Conservation (phyloP, 208 protist genomes). For the Vickermania spadyakhi region DNA sequence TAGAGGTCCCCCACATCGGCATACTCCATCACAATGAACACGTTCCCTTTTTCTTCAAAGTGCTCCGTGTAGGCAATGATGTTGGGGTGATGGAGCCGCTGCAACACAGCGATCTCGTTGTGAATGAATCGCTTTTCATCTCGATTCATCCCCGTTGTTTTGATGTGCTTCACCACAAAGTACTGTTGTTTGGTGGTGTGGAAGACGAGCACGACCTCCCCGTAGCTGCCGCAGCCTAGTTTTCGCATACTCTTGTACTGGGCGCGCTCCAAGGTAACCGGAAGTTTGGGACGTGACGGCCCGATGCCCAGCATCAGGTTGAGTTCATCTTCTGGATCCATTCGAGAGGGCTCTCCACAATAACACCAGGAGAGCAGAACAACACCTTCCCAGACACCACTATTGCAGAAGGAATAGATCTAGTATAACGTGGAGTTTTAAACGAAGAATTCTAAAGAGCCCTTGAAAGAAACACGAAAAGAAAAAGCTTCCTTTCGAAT, state of each 20-base stretch:
- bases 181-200: slow-evolving; percentile 35
- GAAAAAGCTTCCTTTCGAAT: no score
- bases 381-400: no score
- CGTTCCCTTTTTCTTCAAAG: slow-evolving; percentile 63
- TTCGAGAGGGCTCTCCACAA: no score
- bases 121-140: slow-evolving; percentile 66
- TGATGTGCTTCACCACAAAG: slow-evolving; percentile 83
- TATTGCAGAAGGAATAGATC: no score
- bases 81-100: slow-evolving; percentile 81
- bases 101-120: slow-evolving; percentile 77
- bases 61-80: slow-evolving; percentile 82
- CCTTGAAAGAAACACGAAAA: no score
- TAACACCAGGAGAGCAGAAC: no score
- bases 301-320: slow-evolving; percentile 83
- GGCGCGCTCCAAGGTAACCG: slow-evolving; percentile 53
- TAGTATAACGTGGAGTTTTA: no score
- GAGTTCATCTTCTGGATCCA: slow-evolving; percentile 82
- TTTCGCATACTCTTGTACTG: slow-evolving; percentile 51
- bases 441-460: no score
- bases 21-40: slow-evolving; percentile 91
- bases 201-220: slow-evolving; percentile 73
- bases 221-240: slow-evolving; percentile 85
- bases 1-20: slow-evolving; percentile 82
- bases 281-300: slow-evolving; percentile 51
- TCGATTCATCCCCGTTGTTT: slow-evolving; percentile 61